phyloP scores from a whole-genome alignment of 352 stramenopile species.

The Hyaloperonospora brassicae region DNA sequence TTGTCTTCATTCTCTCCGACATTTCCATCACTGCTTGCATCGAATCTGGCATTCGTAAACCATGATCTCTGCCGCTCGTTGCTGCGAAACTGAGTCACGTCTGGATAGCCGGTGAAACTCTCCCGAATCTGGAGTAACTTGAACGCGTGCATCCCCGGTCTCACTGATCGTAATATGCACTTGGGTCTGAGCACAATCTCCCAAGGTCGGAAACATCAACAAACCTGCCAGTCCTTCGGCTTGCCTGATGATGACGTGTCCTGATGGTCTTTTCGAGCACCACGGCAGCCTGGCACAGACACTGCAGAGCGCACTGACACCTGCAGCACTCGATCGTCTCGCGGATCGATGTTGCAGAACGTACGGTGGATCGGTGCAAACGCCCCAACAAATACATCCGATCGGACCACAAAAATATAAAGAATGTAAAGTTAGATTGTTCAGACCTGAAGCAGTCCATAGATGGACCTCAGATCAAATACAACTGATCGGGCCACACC shows the following conservation, averaged over 20 bases:
- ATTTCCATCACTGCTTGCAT: slow-evolving; percentile 9
- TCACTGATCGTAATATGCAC: slow-evolving; percentile 63
- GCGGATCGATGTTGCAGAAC: slow-evolving; percentile 55
- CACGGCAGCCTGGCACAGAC: too few species aligned
- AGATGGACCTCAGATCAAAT: too few species aligned
- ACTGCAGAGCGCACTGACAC: too few species aligned
- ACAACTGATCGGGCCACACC: too few species aligned
- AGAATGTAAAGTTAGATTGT: too few species aligned
- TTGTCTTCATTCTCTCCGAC: slow-evolving; percentile 6
- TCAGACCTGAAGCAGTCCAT: too few species aligned
- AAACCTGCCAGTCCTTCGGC: slow-evolving; percentile 44
- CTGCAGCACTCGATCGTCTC: too few species aligned
- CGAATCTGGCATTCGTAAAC: slow-evolving; percentile 14
- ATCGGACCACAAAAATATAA: too few species aligned
- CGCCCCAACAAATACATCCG: slow-evolving; percentile 53
- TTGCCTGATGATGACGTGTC: slow-evolving; percentile 19
- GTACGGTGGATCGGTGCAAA: slow-evolving; percentile 67
- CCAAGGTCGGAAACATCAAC: slow-evolving; percentile 48
- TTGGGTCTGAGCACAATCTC: slow-evolving; percentile 61
- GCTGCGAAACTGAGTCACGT: slow-evolving; percentile 43
- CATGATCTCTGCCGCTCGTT: slow-evolving; percentile 23
- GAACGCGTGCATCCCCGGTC: slow-evolving; percentile 62
- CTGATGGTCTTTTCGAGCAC: slow-evolving; percentile 33
- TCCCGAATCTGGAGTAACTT: slow-evolving; percentile 74
- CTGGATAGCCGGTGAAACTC: slow-evolving; percentile 50